Evolutionary conservation across 768 basidiomycete genomes (phyloP).

Genomic region (Boletus bicolor): DNA sequence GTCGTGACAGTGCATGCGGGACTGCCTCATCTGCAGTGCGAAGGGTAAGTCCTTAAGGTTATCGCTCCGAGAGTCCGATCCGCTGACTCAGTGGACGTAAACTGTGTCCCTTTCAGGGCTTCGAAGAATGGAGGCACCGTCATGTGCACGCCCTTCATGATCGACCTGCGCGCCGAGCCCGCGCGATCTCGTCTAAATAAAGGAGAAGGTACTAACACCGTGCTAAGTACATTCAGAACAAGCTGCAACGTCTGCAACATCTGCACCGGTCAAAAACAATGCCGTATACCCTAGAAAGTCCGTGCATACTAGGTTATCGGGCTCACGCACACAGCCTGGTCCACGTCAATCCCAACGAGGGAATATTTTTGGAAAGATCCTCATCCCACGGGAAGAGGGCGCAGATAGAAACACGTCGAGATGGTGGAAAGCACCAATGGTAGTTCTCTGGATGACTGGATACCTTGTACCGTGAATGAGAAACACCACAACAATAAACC

Average conservation of each 20-base stretch:
- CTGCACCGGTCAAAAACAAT: background rate
- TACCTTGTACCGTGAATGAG: background rate
- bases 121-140: slow-evolving; percentile 19
- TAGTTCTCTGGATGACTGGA: background rate
- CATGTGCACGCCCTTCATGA: slow-evolving; percentile 20
- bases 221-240: background rate
- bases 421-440: slow-evolving; percentile 2
- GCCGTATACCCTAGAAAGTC: background rate
- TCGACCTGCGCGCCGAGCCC: slow-evolving; percentile 13
- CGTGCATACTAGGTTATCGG: background rate
- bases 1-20: background rate
- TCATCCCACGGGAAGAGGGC: background rate
- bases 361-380: background rate
- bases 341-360: background rate
- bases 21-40: background rate
- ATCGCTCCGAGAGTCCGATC: background rate
- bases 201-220: background rate
- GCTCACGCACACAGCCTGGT: background rate
- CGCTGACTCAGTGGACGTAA: background rate
- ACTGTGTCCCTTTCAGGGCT: background rate
- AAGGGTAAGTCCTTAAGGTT: background rate
- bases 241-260: background rate
- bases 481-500: background rate
- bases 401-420: background rate
- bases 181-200: background rate